A percentile compares a stretch with the other conserved stretches of the same genome.
Evolutionary conservation across 257 asterid species (phyloP).

Genomic region (Nicotiana sylvestris): DNA sequence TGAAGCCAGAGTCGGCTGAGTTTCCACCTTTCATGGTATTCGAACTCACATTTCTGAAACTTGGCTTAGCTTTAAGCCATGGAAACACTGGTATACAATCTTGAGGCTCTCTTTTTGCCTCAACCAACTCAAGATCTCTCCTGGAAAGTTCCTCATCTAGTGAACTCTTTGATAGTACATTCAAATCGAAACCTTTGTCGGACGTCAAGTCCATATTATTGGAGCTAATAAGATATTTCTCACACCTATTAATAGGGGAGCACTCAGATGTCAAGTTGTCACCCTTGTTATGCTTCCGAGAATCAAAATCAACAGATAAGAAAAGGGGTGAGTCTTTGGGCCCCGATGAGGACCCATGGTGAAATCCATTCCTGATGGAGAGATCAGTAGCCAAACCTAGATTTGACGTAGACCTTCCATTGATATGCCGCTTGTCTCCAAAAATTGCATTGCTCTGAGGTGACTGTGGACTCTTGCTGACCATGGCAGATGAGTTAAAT

Average conservation of each 20-base stretch:
- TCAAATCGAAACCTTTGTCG: conserved; percentile 59
- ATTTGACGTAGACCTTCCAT: conserved; percentile 30
- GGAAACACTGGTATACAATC: conserved; percentile 40
- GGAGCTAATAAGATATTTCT: conserved; percentile 28
- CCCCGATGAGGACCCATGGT: conserved; percentile 60
- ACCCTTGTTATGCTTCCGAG: conserved; percentile 33
- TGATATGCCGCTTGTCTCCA: conserved; percentile 54
- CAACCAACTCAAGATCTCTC: conserved; percentile 24
- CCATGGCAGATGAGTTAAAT: conserved; percentile 35
- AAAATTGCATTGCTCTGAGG: conserved; percentile 30
- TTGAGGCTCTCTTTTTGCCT: conserved; percentile 38
- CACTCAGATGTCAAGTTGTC: conserved; percentile 28
- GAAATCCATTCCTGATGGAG: conserved; percentile 42
- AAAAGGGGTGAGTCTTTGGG: conserved; percentile 33
- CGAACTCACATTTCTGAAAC: conserved; percentile 19
- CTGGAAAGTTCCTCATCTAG: conserved; percentile 29
- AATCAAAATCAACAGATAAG: conserved; percentile 27
- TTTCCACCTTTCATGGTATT: conserved; percentile 6
- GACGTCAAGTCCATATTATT: conserved; percentile 31
- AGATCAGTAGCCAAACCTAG: conserved; percentile 28
- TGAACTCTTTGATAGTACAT: conserved; percentile 33
- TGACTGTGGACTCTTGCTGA: conserved; percentile 20
- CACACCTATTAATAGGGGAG: conserved; percentile 29
- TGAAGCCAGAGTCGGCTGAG: conserved; percentile 11
- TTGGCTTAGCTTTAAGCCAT: conserved; percentile 65